Evolutionary conservation across 768 basidiomycete genomes (phyloP), one percentile per base, ranked within the genome.

Genomic region (Austroboletus eburneus): DNA sequence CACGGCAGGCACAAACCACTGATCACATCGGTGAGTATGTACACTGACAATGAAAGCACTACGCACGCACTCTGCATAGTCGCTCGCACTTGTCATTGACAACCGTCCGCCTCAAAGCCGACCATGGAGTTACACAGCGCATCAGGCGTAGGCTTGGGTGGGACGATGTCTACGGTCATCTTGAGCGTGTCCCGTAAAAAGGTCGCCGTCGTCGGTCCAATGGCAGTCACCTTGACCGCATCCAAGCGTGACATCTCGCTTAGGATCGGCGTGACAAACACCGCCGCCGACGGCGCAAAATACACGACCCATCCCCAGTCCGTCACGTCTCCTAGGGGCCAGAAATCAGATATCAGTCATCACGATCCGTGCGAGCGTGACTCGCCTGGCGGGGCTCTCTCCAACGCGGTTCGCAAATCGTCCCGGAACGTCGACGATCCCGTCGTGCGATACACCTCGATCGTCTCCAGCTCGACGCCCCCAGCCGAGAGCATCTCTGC

Each of bases 221-320:
- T 89, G 1, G 79, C 76, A 8, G 83, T 83, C 6, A 84, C 56
- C 22, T 57, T 70, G 43, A 70, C 59, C 44, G 21, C 34, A 30
- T 38, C 52, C 43, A 46, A 16, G 5, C 57, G 37, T 53, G 85
- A 81, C 43, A 71, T 60, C 24, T 70, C 58, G 8, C 59, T 61
- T 29, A 90, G 51, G 10, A 70, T 59, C 2, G 85, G 84, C 7
- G 69, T 62, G 16, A 76, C 80, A 38, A 78, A 75, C 21, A 71
- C 72, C 1, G 85, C 83, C 3, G 78, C 75, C 1, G 87, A 90
- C 4, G 87, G 87, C 1, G 87, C 85, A 55, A 90, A 90, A 58
- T 78, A 79, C 17, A 83, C 77, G 2, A 87, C 77, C 88, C 87
- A 90, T 9, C 61, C 56, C 77, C 80, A 82, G n/a, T n/a, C n/a